phyloP scores from a whole-genome alignment of 352 stramenopile genomes.

The Pythium guiyangense region DNA sequence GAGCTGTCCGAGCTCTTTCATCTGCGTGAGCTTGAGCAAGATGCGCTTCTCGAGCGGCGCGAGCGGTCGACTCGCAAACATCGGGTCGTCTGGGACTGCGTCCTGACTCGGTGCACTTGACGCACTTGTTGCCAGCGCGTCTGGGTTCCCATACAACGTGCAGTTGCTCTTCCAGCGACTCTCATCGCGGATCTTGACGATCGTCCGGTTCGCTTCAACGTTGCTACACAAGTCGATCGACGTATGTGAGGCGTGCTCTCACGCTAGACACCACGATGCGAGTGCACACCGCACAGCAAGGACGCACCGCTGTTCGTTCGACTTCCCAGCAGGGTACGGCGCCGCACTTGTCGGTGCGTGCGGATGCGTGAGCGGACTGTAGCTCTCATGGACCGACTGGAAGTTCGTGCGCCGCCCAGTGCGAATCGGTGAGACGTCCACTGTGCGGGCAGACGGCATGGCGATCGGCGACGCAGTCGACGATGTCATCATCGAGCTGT shows the following conservation, averaged over 20 bases:
- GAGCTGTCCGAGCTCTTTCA: conserved; percentile 59
- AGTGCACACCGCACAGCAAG: not conserved
- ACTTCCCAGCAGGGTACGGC: conserved; percentile 55
- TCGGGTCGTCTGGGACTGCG: conserved; percentile 12
- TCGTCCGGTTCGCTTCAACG: conserved; percentile 51
- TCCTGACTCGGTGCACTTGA: conserved; percentile 13
- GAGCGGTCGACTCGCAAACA: conserved; percentile 23
- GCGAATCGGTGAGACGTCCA: conserved; percentile 49
- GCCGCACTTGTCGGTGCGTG: not conserved
- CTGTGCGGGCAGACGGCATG: conserved; percentile 6
- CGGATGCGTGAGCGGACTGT: conserved; percentile 8
- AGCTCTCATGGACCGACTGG: conserved; percentile 17
- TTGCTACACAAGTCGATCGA: conserved; percentile 29
- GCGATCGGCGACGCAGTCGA: conserved; percentile 18
- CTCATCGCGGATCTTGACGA: conserved; percentile 68
- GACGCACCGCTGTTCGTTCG: conserved; percentile 56
- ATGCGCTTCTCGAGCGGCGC: conserved; percentile 46
- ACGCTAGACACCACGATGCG: not conserved
- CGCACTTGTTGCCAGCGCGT: conserved; percentile 3
- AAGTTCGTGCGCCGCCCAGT: conserved; percentile 58
- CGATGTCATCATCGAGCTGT: conserved; percentile 28
- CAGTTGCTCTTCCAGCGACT: conserved; percentile 53
- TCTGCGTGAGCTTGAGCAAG: conserved; percentile 50
- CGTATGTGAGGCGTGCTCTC: not conserved
- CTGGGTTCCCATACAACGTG: conserved; percentile 18